phyloP scores from a whole-genome alignment of 1,284 basidiomycete species.

The Trametes hirsuta region DNA sequence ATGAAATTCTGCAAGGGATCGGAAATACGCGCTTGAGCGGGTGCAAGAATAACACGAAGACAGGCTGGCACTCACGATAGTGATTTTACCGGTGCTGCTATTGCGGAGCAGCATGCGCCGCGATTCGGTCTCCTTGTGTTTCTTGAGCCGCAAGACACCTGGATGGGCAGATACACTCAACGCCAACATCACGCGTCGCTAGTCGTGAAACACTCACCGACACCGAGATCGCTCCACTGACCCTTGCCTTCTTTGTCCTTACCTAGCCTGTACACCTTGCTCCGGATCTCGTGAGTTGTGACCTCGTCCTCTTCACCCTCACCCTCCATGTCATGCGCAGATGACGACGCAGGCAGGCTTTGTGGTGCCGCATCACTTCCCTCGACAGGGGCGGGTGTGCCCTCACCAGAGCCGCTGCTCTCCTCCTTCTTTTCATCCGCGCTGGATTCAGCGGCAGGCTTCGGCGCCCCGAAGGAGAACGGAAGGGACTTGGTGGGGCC shows the following conservation, averaged over 20 bases:
- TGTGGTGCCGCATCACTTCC: slow-evolving; percentile 33
- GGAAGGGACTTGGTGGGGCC: slow-evolving; percentile 28
- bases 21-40: background rate
- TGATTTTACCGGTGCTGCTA: slow-evolving; percentile 71
- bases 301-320: slow-evolving; percentile 84
- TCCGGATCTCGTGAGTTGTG: slow-evolving; percentile 61
- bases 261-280: slow-evolving; percentile 66
- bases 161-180: background rate
- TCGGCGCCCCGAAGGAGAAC: slow-evolving; percentile 36
- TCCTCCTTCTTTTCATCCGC: slow-evolving; percentile 25
- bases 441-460: slow-evolving; percentile 23
- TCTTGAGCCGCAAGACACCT: slow-evolving; percentile 74
- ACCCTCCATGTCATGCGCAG: slow-evolving; percentile 67
- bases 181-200: background rate
- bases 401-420: slow-evolving; percentile 23
- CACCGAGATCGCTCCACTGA: slow-evolving; percentile 64
- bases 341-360: slow-evolving; percentile 42
- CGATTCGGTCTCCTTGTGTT: slow-evolving; percentile 58
- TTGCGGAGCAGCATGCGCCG: slow-evolving; percentile 70
- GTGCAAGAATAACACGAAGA: background rate
- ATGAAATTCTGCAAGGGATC: slow-evolving; percentile 63
- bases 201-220: slow-evolving; percentile 48
- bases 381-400: slow-evolving; percentile 40
- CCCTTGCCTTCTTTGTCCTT: slow-evolving; percentile 51
- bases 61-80: slow-evolving; percentile 54